These are phyloP conservation scores for Phaseolus lunatus DNA, from an alignment of 306 rosid genomes.

Conservation along the genomic window DNA sequence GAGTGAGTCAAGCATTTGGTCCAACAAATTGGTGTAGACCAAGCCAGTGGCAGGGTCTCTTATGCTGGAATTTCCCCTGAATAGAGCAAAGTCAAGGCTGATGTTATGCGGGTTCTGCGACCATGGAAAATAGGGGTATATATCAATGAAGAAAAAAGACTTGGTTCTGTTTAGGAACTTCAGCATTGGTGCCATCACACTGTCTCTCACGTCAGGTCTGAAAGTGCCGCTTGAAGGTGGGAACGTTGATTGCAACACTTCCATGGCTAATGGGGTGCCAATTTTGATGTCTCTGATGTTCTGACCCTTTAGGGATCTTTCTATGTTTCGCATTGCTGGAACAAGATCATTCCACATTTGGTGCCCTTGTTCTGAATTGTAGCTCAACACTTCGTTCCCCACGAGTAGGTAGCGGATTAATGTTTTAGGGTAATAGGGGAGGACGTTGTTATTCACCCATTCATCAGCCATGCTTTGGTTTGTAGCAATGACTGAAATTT, in stretches of 20 bases:
- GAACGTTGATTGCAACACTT: slow-evolving; percentile 60
- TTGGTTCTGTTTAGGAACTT: slow-evolving; percentile 64
- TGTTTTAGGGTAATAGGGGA: slow-evolving; percentile 67
- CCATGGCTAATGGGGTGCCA: slow-evolving; percentile 88
- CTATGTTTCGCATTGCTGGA: slow-evolving; percentile 71
- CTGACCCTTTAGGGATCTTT: slow-evolving; percentile 53
- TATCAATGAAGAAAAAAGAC: slow-evolving; percentile 80
- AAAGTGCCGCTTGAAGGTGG: slow-evolving; percentile 72
- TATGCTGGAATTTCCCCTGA: slow-evolving; percentile 41
- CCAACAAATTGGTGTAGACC: slow-evolving; percentile 72
- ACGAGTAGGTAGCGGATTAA: slow-evolving; percentile 69
- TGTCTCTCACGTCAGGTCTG: slow-evolving; percentile 49
- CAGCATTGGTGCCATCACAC: slow-evolving; percentile 66
- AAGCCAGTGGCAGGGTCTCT: slow-evolving; percentile 61
- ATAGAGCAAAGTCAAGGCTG: slow-evolving; percentile 70
- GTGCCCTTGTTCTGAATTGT: slow-evolving; percentile 55
- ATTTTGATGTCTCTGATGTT: slow-evolving; percentile 61
- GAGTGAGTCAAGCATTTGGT: slow-evolving; percentile 86
- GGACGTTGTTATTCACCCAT: slow-evolving; percentile 70
- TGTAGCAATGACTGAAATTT: slow-evolving; percentile 65
- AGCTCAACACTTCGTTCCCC: slow-evolving; percentile 80
- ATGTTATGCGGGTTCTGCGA: slow-evolving; percentile 54
- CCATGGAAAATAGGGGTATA: slow-evolving; percentile 84
- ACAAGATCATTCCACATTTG: slow-evolving; percentile 71
- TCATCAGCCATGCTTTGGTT: slow-evolving; percentile 69